Evolutionary conservation across 768 basidiomycete species (phyloP), one percentile per base, ranked within the genome.

Genomic region (Kwoniella newhampshirensis): DNA sequence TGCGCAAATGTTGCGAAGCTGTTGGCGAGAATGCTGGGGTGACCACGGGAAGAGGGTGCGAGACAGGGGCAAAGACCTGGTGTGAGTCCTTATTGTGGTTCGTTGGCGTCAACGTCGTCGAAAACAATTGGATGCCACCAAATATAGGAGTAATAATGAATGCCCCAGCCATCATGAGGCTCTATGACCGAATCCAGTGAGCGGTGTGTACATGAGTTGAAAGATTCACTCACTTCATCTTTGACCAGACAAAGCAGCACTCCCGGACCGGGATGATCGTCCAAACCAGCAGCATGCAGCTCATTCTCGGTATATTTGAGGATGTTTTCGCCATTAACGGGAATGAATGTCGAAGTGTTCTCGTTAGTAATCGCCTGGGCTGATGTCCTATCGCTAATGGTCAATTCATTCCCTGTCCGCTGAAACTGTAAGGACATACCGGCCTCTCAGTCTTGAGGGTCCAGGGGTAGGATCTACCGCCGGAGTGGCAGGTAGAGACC

Each of bases 11-110:
- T 20, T n/a, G 54, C 30, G 45, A 39, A 9, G 54, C 4, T 4
- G 26, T 25, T 5, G 49, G 3, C 15, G 62, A 43, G 11, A 44
- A 63, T 62, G 78, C 70, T 13, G 32, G 32, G 6, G 6, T 32
- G 78, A 82, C 58, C 75, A 80, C 70, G 0, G 90, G 88, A 4
- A 92, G 70, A 0, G 90, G 88, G n/a, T 88, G 84, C 0, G 86
- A 88, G 2, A 83, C 81, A 0, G 91, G 89, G 0, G 89, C 87
- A 68, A 84, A 93, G 25, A 93, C 78, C 12, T 75, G 77, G 12
- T 15, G 28, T 27, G 35, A 27, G n/a, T n/a, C n/a, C 32, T 32
- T 32, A 6, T 6, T 32, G 6, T n/a, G 23, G 3, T 30, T 51
- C n/a, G 67, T 63, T 17, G 70, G 54, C 17, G 17, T 12, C 13